These are phyloP conservation scores for Ascochyta lentis DNA, from an alignment of 2,329 filamentous ascomycete species.

Conservation along the genomic window DNA sequence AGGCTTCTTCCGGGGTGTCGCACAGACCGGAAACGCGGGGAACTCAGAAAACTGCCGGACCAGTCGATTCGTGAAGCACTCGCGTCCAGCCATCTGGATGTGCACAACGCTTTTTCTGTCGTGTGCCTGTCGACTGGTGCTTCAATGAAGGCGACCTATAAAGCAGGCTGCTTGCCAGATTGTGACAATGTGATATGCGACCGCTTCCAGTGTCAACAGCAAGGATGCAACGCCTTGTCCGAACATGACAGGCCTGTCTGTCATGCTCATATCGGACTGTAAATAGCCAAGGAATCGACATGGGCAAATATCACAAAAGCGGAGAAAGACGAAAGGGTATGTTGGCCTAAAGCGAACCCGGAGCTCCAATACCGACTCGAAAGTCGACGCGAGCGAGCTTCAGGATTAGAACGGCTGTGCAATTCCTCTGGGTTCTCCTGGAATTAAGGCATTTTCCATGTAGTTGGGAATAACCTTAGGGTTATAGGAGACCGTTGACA, in stretches of 20 bases:
- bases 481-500: conserved; percentile 37
- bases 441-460: conserved; percentile 39
- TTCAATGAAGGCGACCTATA: neutral
- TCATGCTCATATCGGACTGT: conserved; percentile 1
- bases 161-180: neutral
- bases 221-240: conserved; percentile 2
- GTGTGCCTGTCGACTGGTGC: conserved; percentile 9
- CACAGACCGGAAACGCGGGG: conserved; percentile 27
- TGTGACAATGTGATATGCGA: neutral
- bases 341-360: conserved; percentile 52
- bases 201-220: neutral
- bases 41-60: conserved; percentile 8
- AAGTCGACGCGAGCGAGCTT: conserved; percentile 44
- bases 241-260: conserved; percentile 13
- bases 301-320: conserved; percentile 5
- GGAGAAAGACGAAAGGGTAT: conserved; percentile 21
- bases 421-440: conserved; percentile 45
- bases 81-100: conserved; percentile 17
- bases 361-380: conserved; percentile 44
- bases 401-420: conserved; percentile 51
- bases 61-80: conserved; percentile 12
- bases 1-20: conserved; percentile 24
- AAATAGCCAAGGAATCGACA: conserved; percentile 6
- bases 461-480: conserved; percentile 34
- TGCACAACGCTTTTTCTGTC: conserved; percentile 9